phyloP scores from a whole-genome alignment of 192 early-diverging fungal genomes.

The Backusella parvicylindrica region DNA sequence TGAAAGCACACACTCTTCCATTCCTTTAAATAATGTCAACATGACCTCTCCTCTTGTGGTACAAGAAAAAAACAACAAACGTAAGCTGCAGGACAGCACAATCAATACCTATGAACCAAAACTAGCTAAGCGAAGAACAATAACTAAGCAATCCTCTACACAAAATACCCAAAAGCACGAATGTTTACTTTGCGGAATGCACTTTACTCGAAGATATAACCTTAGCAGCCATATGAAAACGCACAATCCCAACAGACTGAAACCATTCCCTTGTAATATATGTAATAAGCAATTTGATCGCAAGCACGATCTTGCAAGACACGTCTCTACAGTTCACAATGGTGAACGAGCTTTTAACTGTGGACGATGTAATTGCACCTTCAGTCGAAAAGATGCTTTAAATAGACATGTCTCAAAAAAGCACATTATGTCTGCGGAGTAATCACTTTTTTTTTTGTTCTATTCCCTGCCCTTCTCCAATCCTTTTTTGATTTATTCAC shows the following conservation, averaged over 20 bases:
- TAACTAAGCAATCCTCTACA: neutral
- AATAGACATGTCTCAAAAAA: conserved; percentile 41
- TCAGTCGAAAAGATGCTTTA: conserved; percentile 69
- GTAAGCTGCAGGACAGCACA: neutral
- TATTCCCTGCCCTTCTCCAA: neutral
- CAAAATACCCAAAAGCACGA: conserved; percentile 2
- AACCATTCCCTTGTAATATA: conserved; percentile 55
- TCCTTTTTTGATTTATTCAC: neutral
- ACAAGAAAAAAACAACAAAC: neutral
- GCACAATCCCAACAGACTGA: conserved; percentile 59
- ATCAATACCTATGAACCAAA: neutral
- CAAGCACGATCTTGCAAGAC: conserved; percentile 77
- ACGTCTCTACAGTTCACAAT: conserved; percentile 60
- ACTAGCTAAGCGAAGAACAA: neutral
- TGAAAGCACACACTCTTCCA: neutral
- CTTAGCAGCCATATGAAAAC: conserved; percentile 73
- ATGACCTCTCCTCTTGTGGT: neutral
- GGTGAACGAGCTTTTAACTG: conserved; percentile 59
- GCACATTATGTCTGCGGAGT: neutral
- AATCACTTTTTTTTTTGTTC: neutral
- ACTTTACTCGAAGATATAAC: conserved; percentile 81
- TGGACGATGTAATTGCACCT: conserved; percentile 46
- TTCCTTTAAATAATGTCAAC: neutral
- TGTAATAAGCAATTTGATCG: conserved; percentile 71
- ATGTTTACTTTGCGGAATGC: conserved; percentile 61